A percentile compares a stretch with the other conserved stretches of the same genome.
Evolutionary conservation across 768 basidiomycete genomes (phyloP).

Genomic region (Suillus variegatus): DNA sequence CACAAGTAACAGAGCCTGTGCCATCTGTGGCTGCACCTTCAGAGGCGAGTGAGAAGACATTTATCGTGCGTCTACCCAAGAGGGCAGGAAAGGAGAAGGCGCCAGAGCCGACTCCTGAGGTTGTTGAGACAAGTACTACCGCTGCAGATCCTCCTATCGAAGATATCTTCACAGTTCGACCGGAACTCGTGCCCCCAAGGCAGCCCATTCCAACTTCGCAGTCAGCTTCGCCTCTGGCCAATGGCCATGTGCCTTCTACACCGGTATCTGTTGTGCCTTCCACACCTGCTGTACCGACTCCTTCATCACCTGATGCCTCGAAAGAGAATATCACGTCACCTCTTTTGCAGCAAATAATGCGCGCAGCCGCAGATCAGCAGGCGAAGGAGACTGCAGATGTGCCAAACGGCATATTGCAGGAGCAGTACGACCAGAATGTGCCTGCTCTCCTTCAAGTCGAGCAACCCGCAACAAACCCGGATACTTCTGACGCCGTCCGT

Average conservation of each 20-base stretch:
- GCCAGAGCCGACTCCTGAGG: constrained; percentile 16
- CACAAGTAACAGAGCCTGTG: constrained; percentile 13
- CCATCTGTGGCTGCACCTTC: constrained; percentile 25
- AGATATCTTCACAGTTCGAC: constrained; percentile 60
- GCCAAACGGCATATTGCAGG: constrained; percentile 24
- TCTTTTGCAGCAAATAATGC: constrained; percentile 11
- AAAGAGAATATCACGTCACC: constrained; percentile 11
- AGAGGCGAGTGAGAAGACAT: constrained; percentile 46
- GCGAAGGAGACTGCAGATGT: constrained; percentile 12
- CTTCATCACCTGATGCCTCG: constrained; percentile 14
- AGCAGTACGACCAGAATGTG: constrained; percentile 27
- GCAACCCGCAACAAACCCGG: constrained; percentile 20
- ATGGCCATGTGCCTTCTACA: constrained; percentile 1
- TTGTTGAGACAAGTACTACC: constrained; percentile 26
- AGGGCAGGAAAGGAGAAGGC: constrained; percentile 38
- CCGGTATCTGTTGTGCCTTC: background rate
- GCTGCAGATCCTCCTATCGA: constrained; percentile 45
- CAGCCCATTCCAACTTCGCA: constrained; percentile 22
- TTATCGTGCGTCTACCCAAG: constrained; percentile 59
- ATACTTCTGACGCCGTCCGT: constrained; percentile 28
- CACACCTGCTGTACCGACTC: constrained; percentile 12
- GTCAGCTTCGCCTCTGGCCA: constrained; percentile 29
- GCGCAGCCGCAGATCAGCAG: constrained; percentile 12
- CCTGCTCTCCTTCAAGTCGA: constrained; percentile 33
- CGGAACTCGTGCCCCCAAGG: constrained; percentile 40